Conservation (phyloP, 2,329 filamentous ascomycete genomes). For the Exophiala spinifera region DNA sequence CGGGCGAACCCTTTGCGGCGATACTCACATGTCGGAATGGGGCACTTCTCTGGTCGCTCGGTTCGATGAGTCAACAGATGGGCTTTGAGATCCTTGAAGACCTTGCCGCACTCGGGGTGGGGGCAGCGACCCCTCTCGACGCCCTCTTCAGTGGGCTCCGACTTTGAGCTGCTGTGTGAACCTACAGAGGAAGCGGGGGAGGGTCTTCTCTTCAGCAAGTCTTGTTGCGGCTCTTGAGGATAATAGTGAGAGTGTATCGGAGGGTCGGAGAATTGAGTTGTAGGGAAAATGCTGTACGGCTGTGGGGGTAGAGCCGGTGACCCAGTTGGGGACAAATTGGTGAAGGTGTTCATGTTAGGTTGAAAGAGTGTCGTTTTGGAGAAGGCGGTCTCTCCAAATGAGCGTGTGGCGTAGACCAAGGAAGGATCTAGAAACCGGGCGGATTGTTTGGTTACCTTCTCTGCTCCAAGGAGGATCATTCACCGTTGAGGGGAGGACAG, state of each 20-base stretch:
- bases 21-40: conserved; percentile 87
- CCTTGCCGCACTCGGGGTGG: conserved; percentile 76
- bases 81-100: conserved; percentile 88
- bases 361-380: conserved; percentile 27
- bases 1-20: conserved; percentile 87
- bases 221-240: conserved; percentile 31
- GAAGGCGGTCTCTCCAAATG: conserved; percentile 15
- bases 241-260: conserved; percentile 27
- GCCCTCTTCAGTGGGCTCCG: conserved; percentile 60
- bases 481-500: conserved; percentile 23
- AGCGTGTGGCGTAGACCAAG: conserved; percentile 19
- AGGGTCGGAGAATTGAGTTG: conserved; percentile 30
- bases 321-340: conserved; percentile 33
- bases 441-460: background rate
- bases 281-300: conserved; percentile 30
- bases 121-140: conserved; percentile 70
- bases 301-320: conserved; percentile 35
- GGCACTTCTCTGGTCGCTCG: conserved; percentile 90
- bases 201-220: conserved; percentile 26
- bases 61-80: conserved; percentile 93
- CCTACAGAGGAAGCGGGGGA: conserved; percentile 69
- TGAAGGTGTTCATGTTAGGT: conserved; percentile 32
- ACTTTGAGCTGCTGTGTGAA: conserved; percentile 57
- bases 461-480: too few relatives aligned
- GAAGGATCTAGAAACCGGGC: conserved; percentile 26